Evolutionary conservation across 371 early-diverging fungal species (phyloP).

Genomic region (Dinochytrium kinnereticum): DNA sequence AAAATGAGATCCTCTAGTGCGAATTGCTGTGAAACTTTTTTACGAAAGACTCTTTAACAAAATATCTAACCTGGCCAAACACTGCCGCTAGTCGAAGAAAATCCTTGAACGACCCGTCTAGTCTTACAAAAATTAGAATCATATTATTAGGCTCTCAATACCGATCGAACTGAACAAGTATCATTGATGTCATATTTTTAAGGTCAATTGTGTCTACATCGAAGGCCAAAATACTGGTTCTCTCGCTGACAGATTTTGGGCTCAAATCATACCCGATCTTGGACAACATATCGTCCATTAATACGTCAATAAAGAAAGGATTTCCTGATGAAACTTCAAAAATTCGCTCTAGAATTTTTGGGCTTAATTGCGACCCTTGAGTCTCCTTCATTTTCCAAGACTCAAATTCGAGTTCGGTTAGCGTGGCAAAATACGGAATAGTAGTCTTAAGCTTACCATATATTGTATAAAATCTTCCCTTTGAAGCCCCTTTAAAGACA

Average conservation of each 20-base stretch:
- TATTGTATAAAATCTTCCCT: neutral
- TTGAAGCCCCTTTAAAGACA: neutral
- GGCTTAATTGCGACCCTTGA: neutral
- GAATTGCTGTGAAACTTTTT: neutral
- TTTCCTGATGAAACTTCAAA: neutral
- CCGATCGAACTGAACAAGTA: neutral
- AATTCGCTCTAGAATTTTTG: neutral
- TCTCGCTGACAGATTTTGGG: neutral
- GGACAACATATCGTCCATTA: neutral
- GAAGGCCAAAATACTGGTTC: too few relatives aligned
- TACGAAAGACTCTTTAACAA: neutral
- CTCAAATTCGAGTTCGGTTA: neutral
- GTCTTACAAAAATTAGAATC: neutral
- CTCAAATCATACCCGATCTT: neutral
- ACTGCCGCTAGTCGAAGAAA: neutral
- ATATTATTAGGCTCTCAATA: neutral
- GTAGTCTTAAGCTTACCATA: neutral
- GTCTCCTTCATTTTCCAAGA: neutral
- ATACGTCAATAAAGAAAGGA: neutral
- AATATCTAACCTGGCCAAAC: conserved; percentile 1
- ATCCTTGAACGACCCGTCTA: neutral
- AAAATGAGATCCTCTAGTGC: neutral
- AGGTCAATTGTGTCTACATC: neutral
- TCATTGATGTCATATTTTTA: neutral
- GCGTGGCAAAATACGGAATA: neutral